Evolutionary conservation across 2,329 filamentous ascomycete genomes (phyloP).

Genomic region (Neopestalotiopsis sp.): DNA sequence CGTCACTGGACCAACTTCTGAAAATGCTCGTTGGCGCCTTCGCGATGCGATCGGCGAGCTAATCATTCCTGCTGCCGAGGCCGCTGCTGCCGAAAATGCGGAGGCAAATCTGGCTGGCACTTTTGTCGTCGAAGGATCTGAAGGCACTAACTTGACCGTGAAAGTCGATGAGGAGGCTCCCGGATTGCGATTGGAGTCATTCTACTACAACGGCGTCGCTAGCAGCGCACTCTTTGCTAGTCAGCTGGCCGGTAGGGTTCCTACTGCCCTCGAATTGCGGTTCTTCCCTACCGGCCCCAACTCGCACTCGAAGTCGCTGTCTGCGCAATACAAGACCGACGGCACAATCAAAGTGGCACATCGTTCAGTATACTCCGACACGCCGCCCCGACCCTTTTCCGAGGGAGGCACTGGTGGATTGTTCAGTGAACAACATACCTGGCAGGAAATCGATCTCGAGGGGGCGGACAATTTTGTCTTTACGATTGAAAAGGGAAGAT

Average conservation of each 20-base stretch:
- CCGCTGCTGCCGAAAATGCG: background rate
- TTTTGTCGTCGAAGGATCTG: background rate
- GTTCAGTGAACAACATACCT: background rate
- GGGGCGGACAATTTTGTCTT: background rate
- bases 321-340: slow-evolving; percentile 5
- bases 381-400: background rate
- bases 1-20: background rate
- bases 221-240: no score
- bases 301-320: background rate
- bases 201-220: background rate
- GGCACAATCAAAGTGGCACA: background rate
- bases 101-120: background rate
- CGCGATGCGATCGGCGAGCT: background rate
- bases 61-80: slow-evolving; percentile 5
- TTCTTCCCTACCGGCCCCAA: background rate
- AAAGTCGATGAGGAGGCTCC: background rate
- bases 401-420: slow-evolving; percentile 3
- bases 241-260: no score
- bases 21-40: background rate
- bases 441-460: background rate
- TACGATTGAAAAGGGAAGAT: background rate
- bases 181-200: background rate
- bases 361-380: no score
- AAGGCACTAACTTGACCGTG: background rate
- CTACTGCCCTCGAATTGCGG: background rate